Base-by-base conservation (phyloP, 2,329 filamentous ascomycete species). In the Aureobasidium subglaciale region DNA sequence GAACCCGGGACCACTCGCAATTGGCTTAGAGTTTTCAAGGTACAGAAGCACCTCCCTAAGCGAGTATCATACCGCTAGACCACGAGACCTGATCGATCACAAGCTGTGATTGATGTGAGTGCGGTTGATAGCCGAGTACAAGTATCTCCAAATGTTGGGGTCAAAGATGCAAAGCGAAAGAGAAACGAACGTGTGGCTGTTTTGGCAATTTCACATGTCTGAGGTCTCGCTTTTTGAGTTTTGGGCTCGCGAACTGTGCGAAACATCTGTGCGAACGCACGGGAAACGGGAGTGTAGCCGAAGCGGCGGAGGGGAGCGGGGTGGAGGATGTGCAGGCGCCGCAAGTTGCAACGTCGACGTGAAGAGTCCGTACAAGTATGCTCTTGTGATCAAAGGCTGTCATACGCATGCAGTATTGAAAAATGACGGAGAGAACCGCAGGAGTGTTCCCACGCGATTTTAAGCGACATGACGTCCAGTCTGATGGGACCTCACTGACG, bases 11-110 rank as follows among this genome's bases (percentile, higher is more conserved):
- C 46, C 46, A 50, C 46, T 50, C 46, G 46, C 46, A 50, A 50
- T 27, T 25, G 46, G 34, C 46, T 50, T 38, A 50, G 46, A 38
- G 46, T 50, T 50, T 50, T 37, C 32, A 38, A 50, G 46, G 11
- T 25, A 24, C 32, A 5, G 34, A 27, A 29, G 46, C 32, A 18
- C n/a, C 46, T 38, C 34, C 46, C 46, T 50, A 50, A 50, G 46
- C 46, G 46, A 50, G 46, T 50, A 50, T 50, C 46, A 50, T 50
- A 50, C 46, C 46, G 32, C 46, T 50, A 50, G 46, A 50, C 46
- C 46, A 50, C 46, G 34, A 29, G 34, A 50, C 46, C 46, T 49
- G 45, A 25, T 35, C 29, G 30, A 22, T 22, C 24, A n/a, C n/a
- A n/a, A n/a, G 16, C 15, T 24, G 16, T 46, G 29, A 16, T 46